A percentile compares a stretch with the other conserved stretches of the same genome.
Conservation (phyloP, 208 protist genomes). For the Acanthamoeba culbertsoni region DNA sequence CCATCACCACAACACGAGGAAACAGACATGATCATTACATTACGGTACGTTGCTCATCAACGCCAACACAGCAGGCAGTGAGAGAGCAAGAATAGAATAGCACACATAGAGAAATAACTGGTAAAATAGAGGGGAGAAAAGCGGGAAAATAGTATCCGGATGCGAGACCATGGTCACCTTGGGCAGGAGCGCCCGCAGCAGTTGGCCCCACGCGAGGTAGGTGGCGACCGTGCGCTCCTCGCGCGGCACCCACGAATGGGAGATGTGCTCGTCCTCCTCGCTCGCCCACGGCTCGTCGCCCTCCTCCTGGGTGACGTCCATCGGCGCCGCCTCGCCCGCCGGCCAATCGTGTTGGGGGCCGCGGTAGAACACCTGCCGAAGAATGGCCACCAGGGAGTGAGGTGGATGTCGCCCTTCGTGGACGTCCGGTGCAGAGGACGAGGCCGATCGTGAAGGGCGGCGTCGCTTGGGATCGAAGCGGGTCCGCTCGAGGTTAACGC, state of each 20-base stretch:
- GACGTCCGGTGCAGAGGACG: no score
- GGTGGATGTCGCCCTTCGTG: no score
- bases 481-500: not conserved
- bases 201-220: not conserved
- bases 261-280: not conserved
- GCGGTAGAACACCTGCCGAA: no score
- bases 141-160: not conserved
- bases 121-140: no score
- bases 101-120: not conserved
- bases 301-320: not conserved
- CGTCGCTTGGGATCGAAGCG: not conserved
- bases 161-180: not conserved
- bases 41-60: no score
- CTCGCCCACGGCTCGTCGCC: not conserved
- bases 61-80: not conserved
- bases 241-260: not conserved
- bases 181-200: not conserved
- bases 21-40: not conserved
- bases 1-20: not conserved
- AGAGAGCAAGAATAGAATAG: no score
- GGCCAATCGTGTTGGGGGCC: no score
- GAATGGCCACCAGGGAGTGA: no score
- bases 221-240: not conserved
- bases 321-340: no score
- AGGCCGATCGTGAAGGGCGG: not conserved